A percentile compares a stretch with the other conserved stretches of the same genome.
These are phyloP conservation scores for Lachancea sp. DNA, from an alignment of 805 yeast species.

Conservation along the genomic window DNA sequence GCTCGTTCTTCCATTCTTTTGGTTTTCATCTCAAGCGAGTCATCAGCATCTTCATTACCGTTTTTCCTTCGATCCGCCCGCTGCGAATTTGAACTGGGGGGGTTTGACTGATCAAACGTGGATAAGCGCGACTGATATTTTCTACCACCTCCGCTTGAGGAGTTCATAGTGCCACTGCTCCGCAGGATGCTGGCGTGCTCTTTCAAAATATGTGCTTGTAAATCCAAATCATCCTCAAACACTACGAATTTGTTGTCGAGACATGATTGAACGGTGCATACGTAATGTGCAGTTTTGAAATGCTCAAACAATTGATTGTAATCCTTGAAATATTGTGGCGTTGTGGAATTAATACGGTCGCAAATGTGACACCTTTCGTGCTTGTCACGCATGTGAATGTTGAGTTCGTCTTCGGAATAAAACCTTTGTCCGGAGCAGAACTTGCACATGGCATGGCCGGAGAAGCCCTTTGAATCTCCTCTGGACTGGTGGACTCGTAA, in stretches of 20 bases:
- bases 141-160: slow-evolving; percentile 25
- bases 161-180: slow-evolving; percentile 32
- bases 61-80: slow-evolving; percentile 9
- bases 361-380: slow-evolving; percentile 92
- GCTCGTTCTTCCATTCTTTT: slow-evolving; percentile 79
- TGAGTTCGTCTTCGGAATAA: slow-evolving; percentile 84
- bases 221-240: slow-evolving; percentile 76
- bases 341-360: slow-evolving; percentile 54
- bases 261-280: slow-evolving; percentile 72
- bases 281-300: slow-evolving; percentile 65
- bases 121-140: slow-evolving; percentile 54
- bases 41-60: slow-evolving; percentile 30
- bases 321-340: slow-evolving; percentile 70
- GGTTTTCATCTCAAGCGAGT: slow-evolving; percentile 42
- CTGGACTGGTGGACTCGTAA: slow-evolving; percentile 61
- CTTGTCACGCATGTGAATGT: slow-evolving; percentile 67
- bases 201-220: slow-evolving; percentile 79
- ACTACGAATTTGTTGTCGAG: slow-evolving; percentile 88
- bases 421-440: slow-evolving; percentile 70
- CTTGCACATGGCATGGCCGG: slow-evolving; percentile 84
- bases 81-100: slow-evolving; percentile 23
- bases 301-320: slow-evolving; percentile 72
- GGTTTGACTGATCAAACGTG: slow-evolving; percentile 41
- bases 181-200: slow-evolving; percentile 66
- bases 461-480: slow-evolving; percentile 76